Percentiles rank a stretch among this genome's conserved stretches.
These are phyloP conservation scores for Gillenia trifoliata DNA, from an alignment of 306 rosid species.

Conservation along the genomic window DNA sequence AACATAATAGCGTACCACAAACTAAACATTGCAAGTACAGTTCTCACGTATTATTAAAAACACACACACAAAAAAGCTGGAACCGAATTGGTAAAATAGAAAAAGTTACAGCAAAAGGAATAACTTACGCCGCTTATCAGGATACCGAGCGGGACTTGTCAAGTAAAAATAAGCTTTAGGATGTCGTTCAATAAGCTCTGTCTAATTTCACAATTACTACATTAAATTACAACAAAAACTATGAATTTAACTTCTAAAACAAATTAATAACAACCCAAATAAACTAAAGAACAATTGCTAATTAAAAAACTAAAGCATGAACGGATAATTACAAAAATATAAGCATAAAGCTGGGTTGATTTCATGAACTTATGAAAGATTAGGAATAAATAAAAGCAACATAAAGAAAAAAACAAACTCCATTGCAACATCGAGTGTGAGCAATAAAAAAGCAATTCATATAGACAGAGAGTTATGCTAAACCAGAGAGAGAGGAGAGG, in stretches of 20 bases:
- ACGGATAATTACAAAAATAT: no score
- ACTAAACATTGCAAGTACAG: not conserved
- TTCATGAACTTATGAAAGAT: not conserved
- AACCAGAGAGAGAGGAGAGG: not conserved
- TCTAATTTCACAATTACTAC: slow-evolving; percentile 47
- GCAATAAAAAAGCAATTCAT: not conserved
- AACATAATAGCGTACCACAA: not conserved
- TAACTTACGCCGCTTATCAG: slow-evolving; percentile 51
- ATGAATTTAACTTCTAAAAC: not conserved
- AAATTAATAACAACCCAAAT: not conserved
- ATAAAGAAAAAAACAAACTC: not conserved
- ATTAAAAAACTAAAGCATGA: not conserved
- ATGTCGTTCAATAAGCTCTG: slow-evolving; percentile 71
- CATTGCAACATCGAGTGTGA: not conserved
- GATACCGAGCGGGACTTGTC: slow-evolving; percentile 42
- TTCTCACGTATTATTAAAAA: not conserved
- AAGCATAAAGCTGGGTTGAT: not conserved
- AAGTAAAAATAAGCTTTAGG: slow-evolving; percentile 46
- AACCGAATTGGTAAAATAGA: not conserved
- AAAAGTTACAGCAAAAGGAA: not conserved
- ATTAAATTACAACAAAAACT: slow-evolving; percentile 22
- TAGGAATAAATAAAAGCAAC: not conserved
- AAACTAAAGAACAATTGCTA: not conserved
- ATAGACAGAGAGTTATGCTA: no score
- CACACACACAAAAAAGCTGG: not conserved